Base-by-base conservation (phyloP, 306 rosid species). In the Quercus aquifolioides region DNA sequence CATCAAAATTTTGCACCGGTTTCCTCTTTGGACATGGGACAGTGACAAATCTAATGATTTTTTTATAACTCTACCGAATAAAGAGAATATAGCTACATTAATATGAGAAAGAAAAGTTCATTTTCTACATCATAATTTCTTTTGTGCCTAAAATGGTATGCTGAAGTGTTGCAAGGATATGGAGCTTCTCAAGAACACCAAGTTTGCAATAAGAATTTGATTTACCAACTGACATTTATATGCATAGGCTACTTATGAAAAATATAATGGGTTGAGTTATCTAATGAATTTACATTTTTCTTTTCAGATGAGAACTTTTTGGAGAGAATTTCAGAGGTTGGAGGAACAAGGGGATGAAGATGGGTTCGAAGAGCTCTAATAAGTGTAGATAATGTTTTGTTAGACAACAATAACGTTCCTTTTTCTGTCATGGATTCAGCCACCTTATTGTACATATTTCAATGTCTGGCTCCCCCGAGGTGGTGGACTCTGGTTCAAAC, bases 341-440 rank as follows among this genome's bases (percentile, higher is more conserved):
- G 92, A 90, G 65, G 87, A 85, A 41, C 88, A 89, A 65, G 93
- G 89, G 64, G 93, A 92, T 57, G 93, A 90, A 85, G 97, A 92
- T 17, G 93, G 92, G 10, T 92, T 92, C 78, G 92, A 92, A 76
- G 94, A 92, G 87, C 82, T 90, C 41, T 88, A 74, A 78, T 87
- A 74, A 77, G 43, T 41, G 67, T 21, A 59, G 25, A 6, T 30
- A 38, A 78, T 73, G 52, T 21, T 51, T 49, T 55, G 25, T 59
- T 59, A 23, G 65, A 21, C 31, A 20, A 23, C 3, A 23, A 59
- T 25, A 9, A 59, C 5, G 23, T 58, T 6, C 26, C 21, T 57
- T 59, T 80, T 75, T 31, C 11, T 55, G 20, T 10, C 41, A 5
- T 41, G 55, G 52, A 46, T 46, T 46, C 52, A 46, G 52, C 49